Conservation (phyloP, 805 yeast species). For the Cyberlindnera xylosilytica region DNA sequence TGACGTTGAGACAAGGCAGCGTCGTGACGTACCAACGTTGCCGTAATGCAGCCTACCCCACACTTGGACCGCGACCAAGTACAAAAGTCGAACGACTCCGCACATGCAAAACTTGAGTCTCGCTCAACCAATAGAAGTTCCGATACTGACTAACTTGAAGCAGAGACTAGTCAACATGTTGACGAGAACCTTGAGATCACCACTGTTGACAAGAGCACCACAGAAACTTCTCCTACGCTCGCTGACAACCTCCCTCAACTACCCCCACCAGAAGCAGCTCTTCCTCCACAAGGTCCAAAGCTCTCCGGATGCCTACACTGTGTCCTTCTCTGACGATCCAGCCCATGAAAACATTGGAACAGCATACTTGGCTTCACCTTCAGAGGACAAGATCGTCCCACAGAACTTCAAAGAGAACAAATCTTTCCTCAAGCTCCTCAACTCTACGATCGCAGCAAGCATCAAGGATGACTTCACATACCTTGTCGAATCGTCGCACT, state of each 20-base stretch:
- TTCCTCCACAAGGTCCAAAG: slow-evolving; percentile 11
- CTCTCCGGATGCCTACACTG: not conserved
- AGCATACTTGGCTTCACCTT: not conserved
- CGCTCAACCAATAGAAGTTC: too few species aligned
- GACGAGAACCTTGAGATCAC: not conserved
- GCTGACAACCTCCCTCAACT: not conserved
- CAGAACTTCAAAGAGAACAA: slow-evolving; percentile 12
- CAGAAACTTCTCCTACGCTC: not conserved
- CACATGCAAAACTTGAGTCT: too few species aligned
- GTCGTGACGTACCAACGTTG: too few species aligned
- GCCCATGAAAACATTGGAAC: slow-evolving; percentile 8
- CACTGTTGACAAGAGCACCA: not conserved
- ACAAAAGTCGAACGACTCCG: too few species aligned
- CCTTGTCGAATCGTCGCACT: slow-evolving; percentile 52
- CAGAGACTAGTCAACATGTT: too few species aligned
- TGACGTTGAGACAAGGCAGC: too few species aligned
- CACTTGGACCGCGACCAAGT: too few species aligned
- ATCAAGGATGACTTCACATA: slow-evolving; percentile 48
- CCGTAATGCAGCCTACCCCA: too few species aligned
- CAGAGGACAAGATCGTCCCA: slow-evolving; percentile 1
- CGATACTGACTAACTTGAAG: too few species aligned
- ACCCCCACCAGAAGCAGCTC: slow-evolving; percentile 14
- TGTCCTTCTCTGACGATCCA: slow-evolving; percentile 20
- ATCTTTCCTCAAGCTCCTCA: slow-evolving; percentile 11
- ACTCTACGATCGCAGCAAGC: slow-evolving; percentile 15